Conservation (phyloP, 768 basidiomycete genomes). For the Rubroboletus satanas region DNA sequence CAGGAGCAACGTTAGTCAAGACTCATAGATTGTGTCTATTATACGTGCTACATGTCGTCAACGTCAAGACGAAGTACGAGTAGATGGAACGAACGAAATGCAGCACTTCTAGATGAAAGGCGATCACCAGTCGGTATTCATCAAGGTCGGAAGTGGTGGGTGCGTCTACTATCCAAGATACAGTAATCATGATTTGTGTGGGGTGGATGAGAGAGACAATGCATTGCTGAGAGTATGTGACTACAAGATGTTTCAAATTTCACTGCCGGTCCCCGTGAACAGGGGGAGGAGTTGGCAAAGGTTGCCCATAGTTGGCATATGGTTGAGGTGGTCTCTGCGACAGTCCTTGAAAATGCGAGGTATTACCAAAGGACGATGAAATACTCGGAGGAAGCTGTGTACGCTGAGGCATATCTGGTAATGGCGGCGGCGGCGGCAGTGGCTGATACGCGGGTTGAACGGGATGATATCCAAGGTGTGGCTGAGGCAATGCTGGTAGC, state of each 20-base stretch:
- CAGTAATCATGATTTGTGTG: constrained; percentile 12
- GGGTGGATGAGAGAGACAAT: constrained; percentile 9
- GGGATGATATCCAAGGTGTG: constrained; percentile 42
- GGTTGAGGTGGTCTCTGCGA: constrained; percentile 40
- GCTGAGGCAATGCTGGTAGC: constrained; percentile 50
- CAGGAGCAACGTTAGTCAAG: constrained; percentile 9
- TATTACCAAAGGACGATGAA: constrained; percentile 21
- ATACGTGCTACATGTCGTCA: constrained; percentile 12
- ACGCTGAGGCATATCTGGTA: constrained; percentile 29
- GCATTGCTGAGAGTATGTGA: constrained; percentile 11
- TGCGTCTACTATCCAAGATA: constrained; percentile 11
- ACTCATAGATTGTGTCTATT: constrained; percentile 6
- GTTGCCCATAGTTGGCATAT: constrained; percentile 31
- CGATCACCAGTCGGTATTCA: not conserved
- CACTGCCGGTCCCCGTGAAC: constrained; percentile 28
- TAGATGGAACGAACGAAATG: constrained; percentile 9
- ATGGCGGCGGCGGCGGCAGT: constrained; percentile 34
- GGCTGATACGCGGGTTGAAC: constrained; percentile 38
- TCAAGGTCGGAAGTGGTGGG: constrained; percentile 1
- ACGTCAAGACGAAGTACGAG: not conserved
- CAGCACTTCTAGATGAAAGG: constrained; percentile 20
- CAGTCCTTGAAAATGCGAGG: constrained; percentile 37
- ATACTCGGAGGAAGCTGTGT: constrained; percentile 23
- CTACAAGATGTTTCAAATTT: constrained; percentile 17
- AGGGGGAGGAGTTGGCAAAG: constrained; percentile 24